Evolutionary conservation across 2,329 filamentous ascomycete species (phyloP).

Genomic region (Arachnopeziza araneosa): DNA sequence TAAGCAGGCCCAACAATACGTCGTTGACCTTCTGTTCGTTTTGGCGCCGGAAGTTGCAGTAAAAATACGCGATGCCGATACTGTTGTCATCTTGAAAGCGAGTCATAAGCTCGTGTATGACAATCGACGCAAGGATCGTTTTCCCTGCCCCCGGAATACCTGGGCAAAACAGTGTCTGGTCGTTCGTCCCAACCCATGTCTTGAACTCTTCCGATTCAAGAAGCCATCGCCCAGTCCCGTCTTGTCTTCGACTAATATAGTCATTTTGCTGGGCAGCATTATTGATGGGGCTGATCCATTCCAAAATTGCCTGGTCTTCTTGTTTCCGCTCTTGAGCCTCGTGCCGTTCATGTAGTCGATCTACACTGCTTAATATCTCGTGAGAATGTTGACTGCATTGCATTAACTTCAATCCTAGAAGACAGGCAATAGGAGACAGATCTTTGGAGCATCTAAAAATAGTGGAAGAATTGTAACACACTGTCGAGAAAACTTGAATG

Average conservation of each 20-base stretch:
- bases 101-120: not conserved
- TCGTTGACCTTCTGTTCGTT: too few species aligned
- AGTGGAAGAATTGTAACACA: too few species aligned
- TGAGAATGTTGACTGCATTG: too few species aligned
- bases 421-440: too few species aligned
- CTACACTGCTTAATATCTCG: too few species aligned
- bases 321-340: not conserved
- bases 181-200: not conserved
- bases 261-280: constrained; percentile 4
- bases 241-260: constrained; percentile 6
- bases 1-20: too few species aligned
- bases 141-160: constrained; percentile 7
- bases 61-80: too few species aligned
- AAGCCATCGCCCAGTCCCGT: constrained; percentile 14
- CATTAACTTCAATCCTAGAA: too few species aligned
- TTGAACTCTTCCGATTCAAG: not conserved
- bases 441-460: too few species aligned
- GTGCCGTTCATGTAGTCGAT: too few species aligned
- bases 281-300: constrained; percentile 5
- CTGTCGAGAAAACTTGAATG: too few species aligned
- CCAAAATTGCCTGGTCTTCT: constrained; percentile 3
- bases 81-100: not conserved
- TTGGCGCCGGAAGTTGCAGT: too few species aligned
- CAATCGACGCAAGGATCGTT: constrained; percentile 3
- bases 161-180: constrained; percentile 1